These are phyloP conservation scores for Anisogramma anomala DNA, from an alignment of 2,329 filamentous ascomycete species.

Conservation along the genomic window DNA sequence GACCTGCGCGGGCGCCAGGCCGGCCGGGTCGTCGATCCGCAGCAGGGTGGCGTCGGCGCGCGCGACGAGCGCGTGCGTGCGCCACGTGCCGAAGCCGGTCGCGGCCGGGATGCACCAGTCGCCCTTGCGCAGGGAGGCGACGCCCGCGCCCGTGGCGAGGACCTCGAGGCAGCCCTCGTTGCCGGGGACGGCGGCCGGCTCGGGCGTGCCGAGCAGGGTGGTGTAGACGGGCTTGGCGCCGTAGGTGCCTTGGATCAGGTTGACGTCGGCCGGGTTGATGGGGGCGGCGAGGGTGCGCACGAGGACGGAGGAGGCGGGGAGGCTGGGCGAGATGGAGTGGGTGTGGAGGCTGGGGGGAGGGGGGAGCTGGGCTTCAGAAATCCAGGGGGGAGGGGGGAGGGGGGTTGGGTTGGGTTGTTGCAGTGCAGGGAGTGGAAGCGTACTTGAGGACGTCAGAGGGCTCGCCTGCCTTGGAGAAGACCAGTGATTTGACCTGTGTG, in stretches of 20 bases:
- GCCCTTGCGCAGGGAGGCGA: slow-evolving; percentile 49
- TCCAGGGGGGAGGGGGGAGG: neutral
- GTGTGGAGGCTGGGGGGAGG: slow-evolving; percentile 45
- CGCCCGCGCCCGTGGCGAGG: slow-evolving; percentile 51
- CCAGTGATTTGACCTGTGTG: slow-evolving; percentile 72
- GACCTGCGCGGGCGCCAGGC: slow-evolving; percentile 63
- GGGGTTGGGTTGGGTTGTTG: neutral
- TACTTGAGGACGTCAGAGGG: slow-evolving; percentile 58
- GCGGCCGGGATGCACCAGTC: slow-evolving; percentile 89
- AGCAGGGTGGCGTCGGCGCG: slow-evolving; percentile 45
- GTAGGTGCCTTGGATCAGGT: slow-evolving; percentile 95
- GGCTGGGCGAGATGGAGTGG: slow-evolving; percentile 65
- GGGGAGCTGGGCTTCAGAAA: neutral
- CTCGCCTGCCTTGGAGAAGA: slow-evolving; percentile 64
- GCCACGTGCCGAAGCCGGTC: slow-evolving; percentile 84
- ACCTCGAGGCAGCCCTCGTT: slow-evolving; percentile 95
- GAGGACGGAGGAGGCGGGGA: slow-evolving; percentile 55
- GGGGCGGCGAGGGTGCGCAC: slow-evolving; percentile 81
- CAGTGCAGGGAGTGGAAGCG: slow-evolving; percentile 14
- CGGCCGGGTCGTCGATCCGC: slow-evolving; percentile 58
- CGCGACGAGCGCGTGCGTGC: slow-evolving; percentile 70
- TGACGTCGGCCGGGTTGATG: slow-evolving; percentile 96
- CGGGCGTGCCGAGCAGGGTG: slow-evolving; percentile 60
- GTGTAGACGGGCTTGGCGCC: slow-evolving; percentile 72
- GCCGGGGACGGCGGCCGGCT: slow-evolving; percentile 67